Conservation (phyloP, 2,329 filamentous ascomycete species). For the Neurospora sp. region DNA sequence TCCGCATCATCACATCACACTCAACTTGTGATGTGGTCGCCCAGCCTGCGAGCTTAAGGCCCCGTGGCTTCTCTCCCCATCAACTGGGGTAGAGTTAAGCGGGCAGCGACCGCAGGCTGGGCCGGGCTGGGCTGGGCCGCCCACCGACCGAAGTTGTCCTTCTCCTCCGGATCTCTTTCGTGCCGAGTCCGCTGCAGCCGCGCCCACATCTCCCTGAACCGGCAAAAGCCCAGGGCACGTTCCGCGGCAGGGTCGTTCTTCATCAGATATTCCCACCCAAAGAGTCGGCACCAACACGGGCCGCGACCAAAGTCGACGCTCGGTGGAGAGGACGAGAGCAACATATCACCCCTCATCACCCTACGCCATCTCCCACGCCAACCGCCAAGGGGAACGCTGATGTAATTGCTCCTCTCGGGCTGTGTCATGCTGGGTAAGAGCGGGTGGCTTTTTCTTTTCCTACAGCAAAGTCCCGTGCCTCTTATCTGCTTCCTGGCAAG, state of each 20-base stretch:
- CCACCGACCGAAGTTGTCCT: neutral
- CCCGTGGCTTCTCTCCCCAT: neutral
- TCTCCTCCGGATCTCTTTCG: neutral
- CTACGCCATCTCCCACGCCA: too few species aligned
- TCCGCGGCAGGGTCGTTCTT: neutral
- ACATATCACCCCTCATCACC: too few species aligned
- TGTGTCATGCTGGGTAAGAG: too few species aligned
- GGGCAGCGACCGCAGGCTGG: neutral
- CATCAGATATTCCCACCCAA: conserved; percentile 6
- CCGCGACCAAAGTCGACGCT: conserved; percentile 2
- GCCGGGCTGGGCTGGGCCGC: neutral
- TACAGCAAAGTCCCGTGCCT: too few species aligned
- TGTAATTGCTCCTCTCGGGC: too few species aligned
- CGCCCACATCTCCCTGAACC: neutral
- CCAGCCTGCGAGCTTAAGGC: neutral
- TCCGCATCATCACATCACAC: neutral
- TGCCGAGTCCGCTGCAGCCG: neutral
- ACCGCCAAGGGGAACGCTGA: too few species aligned
- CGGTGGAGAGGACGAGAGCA: too few species aligned
- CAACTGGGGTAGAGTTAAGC: neutral
- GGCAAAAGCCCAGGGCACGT: neutral
- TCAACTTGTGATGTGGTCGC: neutral
- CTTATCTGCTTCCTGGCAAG: conserved; percentile 36
- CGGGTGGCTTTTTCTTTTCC: too few species aligned
- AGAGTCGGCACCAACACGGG: conserved; percentile 8